Percentiles rank a stretch among this genome's conserved stretches.
Conservation (phyloP, 768 basidiomycete genomes). For the Lactifluus pinguis region DNA sequence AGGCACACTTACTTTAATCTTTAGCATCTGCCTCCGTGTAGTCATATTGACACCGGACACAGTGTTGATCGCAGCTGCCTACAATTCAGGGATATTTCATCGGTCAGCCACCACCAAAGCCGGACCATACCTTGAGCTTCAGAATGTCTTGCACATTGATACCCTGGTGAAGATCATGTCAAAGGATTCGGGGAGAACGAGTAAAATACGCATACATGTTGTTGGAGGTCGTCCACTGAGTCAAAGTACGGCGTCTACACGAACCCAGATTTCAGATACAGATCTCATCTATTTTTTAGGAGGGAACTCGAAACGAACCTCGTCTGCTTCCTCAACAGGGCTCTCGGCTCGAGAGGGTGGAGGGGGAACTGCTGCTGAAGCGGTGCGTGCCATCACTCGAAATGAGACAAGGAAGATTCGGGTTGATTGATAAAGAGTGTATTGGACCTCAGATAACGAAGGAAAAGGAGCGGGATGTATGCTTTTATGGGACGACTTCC, state of each 20-base stretch:
- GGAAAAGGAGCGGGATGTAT: background rate
- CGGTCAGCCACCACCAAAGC: conserved; percentile 10
- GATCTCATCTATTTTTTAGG: background rate
- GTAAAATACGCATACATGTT: conserved; percentile 21
- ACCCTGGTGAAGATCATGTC: conserved; percentile 41
- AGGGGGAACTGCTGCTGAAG: conserved; percentile 10
- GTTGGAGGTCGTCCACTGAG: conserved; percentile 26
- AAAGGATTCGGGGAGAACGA: background rate
- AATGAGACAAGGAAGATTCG: background rate
- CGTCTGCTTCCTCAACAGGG: conserved; percentile 12
- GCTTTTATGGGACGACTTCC: conserved; percentile 2
- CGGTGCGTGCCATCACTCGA: conserved; percentile 11
- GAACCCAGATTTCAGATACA: background rate
- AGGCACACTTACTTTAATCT: conserved; percentile 66
- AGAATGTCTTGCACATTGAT: conserved; percentile 93
- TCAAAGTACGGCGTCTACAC: conserved; percentile 23
- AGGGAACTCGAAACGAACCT: background rate
- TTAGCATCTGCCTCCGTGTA: conserved; percentile 78
- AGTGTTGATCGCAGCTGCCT: conserved; percentile 73
- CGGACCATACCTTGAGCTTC: conserved; percentile 65
- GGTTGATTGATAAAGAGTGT: background rate
- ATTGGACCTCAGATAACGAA: background rate
- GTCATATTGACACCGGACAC: conserved; percentile 88
- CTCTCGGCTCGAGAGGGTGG: conserved; percentile 14
- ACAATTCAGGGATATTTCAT: background rate